Evolutionary conservation across 2,329 filamentous ascomycete species (phyloP), one percentile per base, ranked within the genome.

Genomic region (Penicillium sclerotigenum): DNA sequence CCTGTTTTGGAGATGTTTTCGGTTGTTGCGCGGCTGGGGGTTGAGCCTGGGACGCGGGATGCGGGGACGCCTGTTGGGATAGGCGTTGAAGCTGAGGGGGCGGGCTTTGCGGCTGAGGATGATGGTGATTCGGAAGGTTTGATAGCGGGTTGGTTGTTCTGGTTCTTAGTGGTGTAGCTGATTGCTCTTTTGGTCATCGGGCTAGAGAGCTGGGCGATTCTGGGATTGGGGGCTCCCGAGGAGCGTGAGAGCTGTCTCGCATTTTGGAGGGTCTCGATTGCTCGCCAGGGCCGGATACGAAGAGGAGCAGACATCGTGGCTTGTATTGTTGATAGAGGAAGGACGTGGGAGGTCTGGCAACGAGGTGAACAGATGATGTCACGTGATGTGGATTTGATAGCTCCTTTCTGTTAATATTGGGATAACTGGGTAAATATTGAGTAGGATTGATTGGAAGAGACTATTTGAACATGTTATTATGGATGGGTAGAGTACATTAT

Each of bases 1-100:
- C 74, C 74, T 46, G 68, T 73, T 58, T 75, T 71, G 54, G 68
- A 69, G 65, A 76, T 71, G 63, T 72, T 71, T 48, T 70, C 62
- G 31, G 72, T 71, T 48, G 71, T 71, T 37, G 68, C 56, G 46
- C 67, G 64, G 56, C 59, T 63, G 28, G 69, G 66, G 29, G 66
- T 68, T 52, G 66, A 52, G 20, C 59, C 47, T 33, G 68, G 47
- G 48, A 65, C 48, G 41, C 59, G 56, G 28, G 62, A 46, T 18
- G 64, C 42, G 52, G 64, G 53, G 26, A 62, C 45, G 46, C 59
- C 36, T 3, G 59, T 54, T 38, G 60, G 37, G 8, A 18, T 51
- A 20, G 48, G 37, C 0, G 37, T 34, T 45, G 48, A 43, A 11
- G 22, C 26, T 34, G 63, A 38, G n/a, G 62, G 46, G 5, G 63